Conservation (phyloP, 805 yeast species). For the Candida nanaspora region DNA sequence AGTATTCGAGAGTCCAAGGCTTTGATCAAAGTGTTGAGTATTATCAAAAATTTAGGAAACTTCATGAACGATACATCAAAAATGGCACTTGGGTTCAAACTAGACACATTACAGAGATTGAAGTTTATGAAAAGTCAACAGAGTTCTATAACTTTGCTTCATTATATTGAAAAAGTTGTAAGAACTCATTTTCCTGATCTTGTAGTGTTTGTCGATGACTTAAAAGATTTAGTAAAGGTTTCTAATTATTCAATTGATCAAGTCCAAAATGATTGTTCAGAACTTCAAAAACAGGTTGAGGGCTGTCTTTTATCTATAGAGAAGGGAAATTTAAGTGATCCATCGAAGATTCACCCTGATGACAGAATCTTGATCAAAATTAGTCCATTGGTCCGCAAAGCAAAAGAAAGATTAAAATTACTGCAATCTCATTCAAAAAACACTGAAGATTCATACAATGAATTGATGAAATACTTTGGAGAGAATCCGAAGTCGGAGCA, state of each 20-base stretch:
- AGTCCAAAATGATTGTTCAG: slow-evolving; percentile 50
- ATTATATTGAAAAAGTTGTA: slow-evolving; percentile 65
- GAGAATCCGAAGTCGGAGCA: slow-evolving; percentile 52
- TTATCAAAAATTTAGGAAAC: slow-evolving; percentile 69
- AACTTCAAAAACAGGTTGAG: slow-evolving; percentile 42
- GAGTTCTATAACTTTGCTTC: slow-evolving; percentile 64
- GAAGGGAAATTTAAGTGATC: slow-evolving; percentile 59
- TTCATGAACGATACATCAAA: slow-evolving; percentile 70
- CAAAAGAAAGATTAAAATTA: slow-evolving; percentile 36
- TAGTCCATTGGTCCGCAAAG: slow-evolving; percentile 26
- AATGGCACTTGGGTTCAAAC: slow-evolving; percentile 62
- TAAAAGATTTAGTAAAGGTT: slow-evolving; percentile 43
- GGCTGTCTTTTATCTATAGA: slow-evolving; percentile 48
- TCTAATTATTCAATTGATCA: slow-evolving; percentile 60
- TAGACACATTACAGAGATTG: slow-evolving; percentile 61
- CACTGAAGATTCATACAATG: slow-evolving; percentile 46
- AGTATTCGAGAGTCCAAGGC: slow-evolving; percentile 44
- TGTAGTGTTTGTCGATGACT: slow-evolving; percentile 53
- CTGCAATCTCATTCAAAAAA: slow-evolving; percentile 42
- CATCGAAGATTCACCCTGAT: slow-evolving; percentile 54
- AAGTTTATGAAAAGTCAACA: slow-evolving; percentile 66
- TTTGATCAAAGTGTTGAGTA: slow-evolving; percentile 51
- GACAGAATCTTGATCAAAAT: slow-evolving; percentile 54
- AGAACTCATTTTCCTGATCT: slow-evolving; percentile 60
- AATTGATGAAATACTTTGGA: slow-evolving; percentile 63